These are phyloP conservation scores for Cystobasidium onofrii DNA, from an alignment of 768 basidiomycete genomes.

Conservation along the genomic window DNA sequence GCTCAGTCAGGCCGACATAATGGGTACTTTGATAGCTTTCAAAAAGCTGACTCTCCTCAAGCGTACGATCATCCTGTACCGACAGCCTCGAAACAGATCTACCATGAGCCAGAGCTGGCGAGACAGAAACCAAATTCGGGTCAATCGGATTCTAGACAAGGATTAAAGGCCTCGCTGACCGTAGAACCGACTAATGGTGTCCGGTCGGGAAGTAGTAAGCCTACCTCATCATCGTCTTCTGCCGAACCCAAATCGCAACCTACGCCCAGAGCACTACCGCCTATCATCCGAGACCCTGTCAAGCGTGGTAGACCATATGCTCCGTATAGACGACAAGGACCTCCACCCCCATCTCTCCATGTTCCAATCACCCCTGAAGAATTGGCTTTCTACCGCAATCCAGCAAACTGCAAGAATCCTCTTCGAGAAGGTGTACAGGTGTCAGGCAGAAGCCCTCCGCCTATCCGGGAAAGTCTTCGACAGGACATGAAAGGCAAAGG, in stretches of 20 bases:
- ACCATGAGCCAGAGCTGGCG: slow-evolving; percentile 10
- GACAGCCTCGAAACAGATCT: neutral
- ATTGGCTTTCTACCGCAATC: slow-evolving; percentile 13
- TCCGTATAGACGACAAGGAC: slow-evolving; percentile 9
- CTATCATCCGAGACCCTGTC: neutral
- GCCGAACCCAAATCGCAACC: neutral
- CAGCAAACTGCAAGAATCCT: slow-evolving; percentile 15
- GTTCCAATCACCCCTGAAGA: slow-evolving; percentile 5
- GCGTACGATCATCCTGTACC: neutral
- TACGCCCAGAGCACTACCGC: neutral
- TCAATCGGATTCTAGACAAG: neutral
- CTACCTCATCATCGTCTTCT: neutral
- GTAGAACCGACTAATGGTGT: neutral
- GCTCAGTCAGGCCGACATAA: neutral
- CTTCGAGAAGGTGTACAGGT: slow-evolving; percentile 7
- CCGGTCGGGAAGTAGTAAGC: neutral
- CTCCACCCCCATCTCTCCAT: slow-evolving; percentile 5
- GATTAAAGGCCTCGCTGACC: neutral
- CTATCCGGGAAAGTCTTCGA: neutral
- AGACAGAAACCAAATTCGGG: neutral
- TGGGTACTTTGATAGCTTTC: slow-evolving; percentile 9
- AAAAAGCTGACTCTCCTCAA: neutral
- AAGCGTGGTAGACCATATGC: slow-evolving; percentile 18
- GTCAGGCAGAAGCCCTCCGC: slow-evolving; percentile 5
- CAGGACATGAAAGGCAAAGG: slow-evolving; percentile 13